These are phyloP conservation scores for Schizophyllum commune DNA, from an alignment of 1,284 basidiomycete genomes.

Conservation along the genomic window DNA sequence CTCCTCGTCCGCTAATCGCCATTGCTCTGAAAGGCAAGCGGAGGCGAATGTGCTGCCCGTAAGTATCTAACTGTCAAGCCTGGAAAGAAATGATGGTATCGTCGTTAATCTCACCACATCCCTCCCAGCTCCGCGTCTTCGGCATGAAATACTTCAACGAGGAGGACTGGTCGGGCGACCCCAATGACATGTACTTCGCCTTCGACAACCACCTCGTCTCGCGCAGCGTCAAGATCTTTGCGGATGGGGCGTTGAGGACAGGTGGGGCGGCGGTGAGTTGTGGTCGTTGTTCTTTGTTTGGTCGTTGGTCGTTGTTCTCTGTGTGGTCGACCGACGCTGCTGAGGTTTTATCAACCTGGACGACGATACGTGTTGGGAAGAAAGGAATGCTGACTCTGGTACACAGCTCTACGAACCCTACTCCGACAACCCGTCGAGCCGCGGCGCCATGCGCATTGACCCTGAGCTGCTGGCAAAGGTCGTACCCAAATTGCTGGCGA, in stretches of 20 bases:
- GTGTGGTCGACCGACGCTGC: constrained; percentile 91
- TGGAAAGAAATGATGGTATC: neutral
- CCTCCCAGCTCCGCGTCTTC: constrained; percentile 57
- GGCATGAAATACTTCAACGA: constrained; percentile 71
- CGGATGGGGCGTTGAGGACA: constrained; percentile 70
- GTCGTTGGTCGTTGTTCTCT: constrained; percentile 43
- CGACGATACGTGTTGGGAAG: too few species aligned
- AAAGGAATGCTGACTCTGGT: neutral
- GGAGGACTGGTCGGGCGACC: constrained; percentile 72
- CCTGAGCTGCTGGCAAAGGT: constrained; percentile 45
- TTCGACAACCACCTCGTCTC: constrained; percentile 47
- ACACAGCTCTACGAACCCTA: constrained; percentile 65
- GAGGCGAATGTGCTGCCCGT: constrained; percentile 59
- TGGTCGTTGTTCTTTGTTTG: neutral
- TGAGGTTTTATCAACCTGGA: too few species aligned
- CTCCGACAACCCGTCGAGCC: constrained; percentile 64
- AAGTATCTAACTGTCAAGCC: constrained; percentile 19
- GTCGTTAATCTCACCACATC: neutral
- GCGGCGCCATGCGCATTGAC: constrained; percentile 60
- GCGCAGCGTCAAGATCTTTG: constrained; percentile 79
- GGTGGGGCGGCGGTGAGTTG: constrained; percentile 65
- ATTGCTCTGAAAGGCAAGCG: constrained; percentile 54
- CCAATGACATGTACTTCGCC: constrained; percentile 48
- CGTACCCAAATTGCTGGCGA: constrained; percentile 58
- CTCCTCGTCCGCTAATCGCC: too few species aligned